Percentiles rank a stretch among this genome's conserved stretches.
Conservation (phyloP, 257 asterid species). For the Penstemon eatonii region DNA sequence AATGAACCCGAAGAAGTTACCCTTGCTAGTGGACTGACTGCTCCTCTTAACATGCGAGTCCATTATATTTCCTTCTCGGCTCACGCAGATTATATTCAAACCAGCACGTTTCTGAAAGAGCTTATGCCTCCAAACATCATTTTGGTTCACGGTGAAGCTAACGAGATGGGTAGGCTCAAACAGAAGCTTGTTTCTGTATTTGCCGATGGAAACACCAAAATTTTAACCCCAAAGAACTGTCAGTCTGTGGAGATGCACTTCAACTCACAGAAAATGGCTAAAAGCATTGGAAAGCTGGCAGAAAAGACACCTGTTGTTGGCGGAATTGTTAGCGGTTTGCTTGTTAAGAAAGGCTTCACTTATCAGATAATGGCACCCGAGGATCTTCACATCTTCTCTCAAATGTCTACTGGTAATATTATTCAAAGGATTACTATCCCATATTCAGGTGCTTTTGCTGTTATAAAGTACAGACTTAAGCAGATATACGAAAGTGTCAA, state of each 20-base stretch:
- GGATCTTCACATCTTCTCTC: constrained; percentile 90
- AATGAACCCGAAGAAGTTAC: constrained; percentile 94
- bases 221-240: constrained; percentile 88
- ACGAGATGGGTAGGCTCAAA: constrained; percentile 89
- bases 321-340: constrained; percentile 80
- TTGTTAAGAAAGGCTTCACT: constrained; percentile 92
- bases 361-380: constrained; percentile 97
- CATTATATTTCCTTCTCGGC: constrained; percentile 96
- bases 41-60: constrained; percentile 82
- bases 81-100: constrained; percentile 91
- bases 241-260: constrained; percentile 91
- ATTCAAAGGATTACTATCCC: constrained; percentile 90
- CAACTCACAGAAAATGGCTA: constrained; percentile 91
- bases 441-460: constrained; percentile 93
- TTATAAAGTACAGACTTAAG: constrained; percentile 79
- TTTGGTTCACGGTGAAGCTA: constrained; percentile 88
- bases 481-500: constrained; percentile 91
- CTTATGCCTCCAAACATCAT: constrained; percentile 97
- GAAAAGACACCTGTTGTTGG: constrained; percentile 72
- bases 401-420: constrained; percentile 81
- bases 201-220: constrained; percentile 82
- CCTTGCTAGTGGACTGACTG: constrained; percentile 82
- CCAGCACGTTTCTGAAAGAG: constrained; percentile 87
- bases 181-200: constrained; percentile 81
- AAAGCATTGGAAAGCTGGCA: constrained; percentile 80